Evolutionary conservation across 495 filamentous ascomycete species (phyloP).

Genomic region (Neurospora africana): DNA sequence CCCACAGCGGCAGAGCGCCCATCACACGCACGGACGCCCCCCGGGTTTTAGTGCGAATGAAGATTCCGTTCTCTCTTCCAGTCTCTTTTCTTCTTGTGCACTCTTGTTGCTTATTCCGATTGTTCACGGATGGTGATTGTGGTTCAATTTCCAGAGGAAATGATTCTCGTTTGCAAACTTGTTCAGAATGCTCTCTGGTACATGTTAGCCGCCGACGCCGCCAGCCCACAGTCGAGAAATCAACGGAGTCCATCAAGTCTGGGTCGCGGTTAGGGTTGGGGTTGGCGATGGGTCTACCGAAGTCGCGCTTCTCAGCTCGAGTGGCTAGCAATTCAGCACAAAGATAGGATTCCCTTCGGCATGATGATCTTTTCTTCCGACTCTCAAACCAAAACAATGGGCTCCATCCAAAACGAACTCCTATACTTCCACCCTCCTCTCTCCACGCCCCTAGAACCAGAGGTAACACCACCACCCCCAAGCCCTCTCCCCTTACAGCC

Average conservation of each 20-base stretch:
- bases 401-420: neutral
- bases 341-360: neutral
- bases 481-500: too few relatives aligned
- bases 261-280: neutral
- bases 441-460: neutral
- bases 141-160: neutral
- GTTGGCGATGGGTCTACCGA: neutral
- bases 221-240: neutral
- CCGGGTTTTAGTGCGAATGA: neutral
- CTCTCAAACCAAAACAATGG: neutral
- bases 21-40: neutral
- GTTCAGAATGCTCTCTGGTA: neutral
- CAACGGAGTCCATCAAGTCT: neutral
- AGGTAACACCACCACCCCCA: neutral
- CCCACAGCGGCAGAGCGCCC: neutral
- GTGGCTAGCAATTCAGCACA: neutral
- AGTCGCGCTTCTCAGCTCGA: neutral
- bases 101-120: neutral
- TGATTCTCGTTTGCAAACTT: neutral
- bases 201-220: neutral
- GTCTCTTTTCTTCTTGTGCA: neutral
- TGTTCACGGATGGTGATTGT: rapidly evolving
- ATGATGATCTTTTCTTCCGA: neutral
- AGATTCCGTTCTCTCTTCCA: neutral
- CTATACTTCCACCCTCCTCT: neutral